These are phyloP conservation scores for Aureobasidium pullulans DNA, from an alignment of 2,329 filamentous ascomycete genomes.

Conservation along the genomic window DNA sequence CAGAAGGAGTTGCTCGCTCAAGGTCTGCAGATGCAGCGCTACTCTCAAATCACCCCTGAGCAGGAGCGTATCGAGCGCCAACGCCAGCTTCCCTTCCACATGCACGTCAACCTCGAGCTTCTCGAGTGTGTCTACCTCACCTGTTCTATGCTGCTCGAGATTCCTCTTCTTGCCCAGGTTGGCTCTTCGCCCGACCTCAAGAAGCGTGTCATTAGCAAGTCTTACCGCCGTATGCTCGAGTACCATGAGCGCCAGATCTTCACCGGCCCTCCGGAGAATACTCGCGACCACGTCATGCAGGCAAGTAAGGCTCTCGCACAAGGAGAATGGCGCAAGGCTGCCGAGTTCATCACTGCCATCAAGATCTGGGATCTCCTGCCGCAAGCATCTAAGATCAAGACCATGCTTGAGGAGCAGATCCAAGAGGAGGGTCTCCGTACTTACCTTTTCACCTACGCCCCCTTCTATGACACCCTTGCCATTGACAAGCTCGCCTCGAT, in stretches of 20 bases:
- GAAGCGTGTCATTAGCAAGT: constrained; percentile 98
- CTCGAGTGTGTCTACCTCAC: constrained; percentile 98
- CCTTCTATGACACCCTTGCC: constrained; percentile 95
- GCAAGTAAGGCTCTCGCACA: constrained; percentile 93
- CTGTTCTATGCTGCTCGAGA: constrained; percentile 98
- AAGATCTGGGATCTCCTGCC: constrained; percentile 99
- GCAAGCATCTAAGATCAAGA: constrained; percentile 85
- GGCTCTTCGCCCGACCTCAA: constrained; percentile 94
- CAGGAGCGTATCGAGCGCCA: constrained; percentile 97
- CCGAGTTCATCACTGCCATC: constrained; percentile 88
- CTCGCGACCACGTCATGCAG: constrained; percentile 98
- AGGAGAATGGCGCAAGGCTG: constrained; percentile 97
- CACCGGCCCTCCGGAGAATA: constrained; percentile 97
- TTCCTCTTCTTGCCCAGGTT: constrained; percentile 91
- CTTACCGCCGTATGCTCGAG: constrained; percentile 96
- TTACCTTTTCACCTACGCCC: constrained; percentile 98
- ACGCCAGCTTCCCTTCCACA: constrained; percentile 97
- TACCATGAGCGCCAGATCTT: constrained; percentile 99
- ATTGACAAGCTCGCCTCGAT: constrained; percentile 78
- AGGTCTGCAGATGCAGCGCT: constrained; percentile 96
- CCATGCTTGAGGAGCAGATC: constrained; percentile 95
- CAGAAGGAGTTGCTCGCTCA: constrained; percentile 98
- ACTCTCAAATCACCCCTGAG: constrained; percentile 91
- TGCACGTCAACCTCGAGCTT: constrained; percentile 99
- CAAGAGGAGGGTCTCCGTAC: constrained; percentile 97